Base-by-base conservation (phyloP, 352 stramenopile species). In the Phytophthora pisi region DNA sequence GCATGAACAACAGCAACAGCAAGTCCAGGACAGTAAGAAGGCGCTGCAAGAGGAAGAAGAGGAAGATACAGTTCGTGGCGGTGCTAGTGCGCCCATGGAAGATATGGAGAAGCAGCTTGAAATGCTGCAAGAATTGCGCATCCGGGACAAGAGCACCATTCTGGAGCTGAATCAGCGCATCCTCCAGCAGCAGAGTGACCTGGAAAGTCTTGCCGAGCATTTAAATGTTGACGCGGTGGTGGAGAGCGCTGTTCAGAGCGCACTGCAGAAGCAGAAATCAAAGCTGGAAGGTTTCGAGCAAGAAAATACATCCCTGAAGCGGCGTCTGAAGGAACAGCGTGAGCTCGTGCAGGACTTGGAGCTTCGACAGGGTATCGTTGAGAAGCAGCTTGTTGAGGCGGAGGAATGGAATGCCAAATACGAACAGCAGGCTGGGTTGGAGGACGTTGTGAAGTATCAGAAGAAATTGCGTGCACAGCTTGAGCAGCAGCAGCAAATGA, bases 401-500 rank as follows among this genome's bases (percentile, higher is more conserved):
- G 72, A 90, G 26, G 70, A 77, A 23, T 90, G 78, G 80, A 93
- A 91, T 57, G 74, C 70, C 3, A 84, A 83, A 30, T 95, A 95
- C 36, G 86, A 95, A 56, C 61, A 76, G 8, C 63, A 77, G 18
- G 81, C 82, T 31, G 86, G 86, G 0, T 51, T 95, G 18, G 83
- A 92, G 61, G 86, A 92, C 53, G 80, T 91, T n/a, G 70, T 92
- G 46, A 84, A 78, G 45, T 84, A 82, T 65, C 82, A 93, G 38
- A 91, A 90, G 68, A 86, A 90, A 46, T 68, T 95, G 3, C 81
- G 83, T 4, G 68, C 78, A n/a, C 74, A 92, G 40, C 66, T 92
- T 9, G 75, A 85, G 13, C 78, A 81, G 24, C 81, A 91, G 57
- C 79, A 89, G 40, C 63, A 80, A 34, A 72, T 70, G 30, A 94